phyloP scores from a whole-genome alignment of 306 rosid genomes.

The Dryas alaskensis region DNA sequence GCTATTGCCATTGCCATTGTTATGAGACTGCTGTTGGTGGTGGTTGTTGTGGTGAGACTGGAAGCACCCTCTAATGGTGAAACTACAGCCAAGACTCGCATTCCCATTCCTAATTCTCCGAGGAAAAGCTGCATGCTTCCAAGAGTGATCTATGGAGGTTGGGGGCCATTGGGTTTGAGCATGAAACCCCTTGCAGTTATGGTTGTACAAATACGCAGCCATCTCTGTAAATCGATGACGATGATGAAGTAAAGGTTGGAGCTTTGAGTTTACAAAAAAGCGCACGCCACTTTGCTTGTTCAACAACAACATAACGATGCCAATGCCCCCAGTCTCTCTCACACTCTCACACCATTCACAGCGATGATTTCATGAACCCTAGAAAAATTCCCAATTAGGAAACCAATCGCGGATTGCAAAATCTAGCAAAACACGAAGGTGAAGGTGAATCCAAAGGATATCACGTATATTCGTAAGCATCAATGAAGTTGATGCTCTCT shows the following conservation, averaged over 20 bases:
- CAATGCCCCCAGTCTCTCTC: background rate
- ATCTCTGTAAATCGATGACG: background rate
- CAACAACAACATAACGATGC: conserved; percentile 35
- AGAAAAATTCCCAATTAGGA: background rate
- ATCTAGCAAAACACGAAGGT: background rate
- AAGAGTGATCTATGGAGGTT: background rate
- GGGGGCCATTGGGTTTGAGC: background rate
- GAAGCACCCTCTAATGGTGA: conserved; percentile 35
- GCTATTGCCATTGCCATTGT: conserved; percentile 5
- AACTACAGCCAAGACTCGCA: background rate
- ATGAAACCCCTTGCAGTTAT: conserved; percentile 5
- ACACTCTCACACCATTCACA: background rate
- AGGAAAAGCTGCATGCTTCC: background rate
- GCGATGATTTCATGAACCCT: conserved; percentile 6
- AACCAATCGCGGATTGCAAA: background rate
- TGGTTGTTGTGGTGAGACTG: conserved; percentile 21
- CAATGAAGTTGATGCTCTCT: background rate
- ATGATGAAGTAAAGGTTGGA: background rate
- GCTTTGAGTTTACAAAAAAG: background rate
- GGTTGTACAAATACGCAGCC: conserved; percentile 13
- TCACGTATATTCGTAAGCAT: background rate
- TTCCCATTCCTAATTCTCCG: background rate
- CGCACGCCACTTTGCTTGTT: conserved; percentile 11
- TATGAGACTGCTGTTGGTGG: background rate
- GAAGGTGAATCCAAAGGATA: background rate